phyloP scores from a whole-genome alignment of 2,329 filamentous ascomycete species.

The Fusarium sarcochroum region DNA sequence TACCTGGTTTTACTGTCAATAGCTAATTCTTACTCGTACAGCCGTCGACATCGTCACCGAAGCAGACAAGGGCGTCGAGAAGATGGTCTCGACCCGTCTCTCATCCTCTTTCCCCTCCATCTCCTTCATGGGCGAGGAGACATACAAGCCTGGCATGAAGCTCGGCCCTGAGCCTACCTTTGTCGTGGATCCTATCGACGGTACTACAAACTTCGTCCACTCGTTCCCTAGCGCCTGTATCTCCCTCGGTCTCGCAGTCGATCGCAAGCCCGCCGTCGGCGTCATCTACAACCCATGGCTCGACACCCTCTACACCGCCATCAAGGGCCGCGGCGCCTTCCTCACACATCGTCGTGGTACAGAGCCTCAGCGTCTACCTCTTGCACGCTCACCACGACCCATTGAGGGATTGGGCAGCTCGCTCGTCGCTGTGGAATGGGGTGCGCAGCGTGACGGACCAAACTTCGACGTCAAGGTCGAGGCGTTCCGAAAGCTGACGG shows the following conservation, averaged over 20 bases:
- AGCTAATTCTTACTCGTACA: conserved; percentile 49
- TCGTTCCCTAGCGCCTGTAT: conserved; percentile 81
- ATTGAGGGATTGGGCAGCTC: conserved; percentile 72
- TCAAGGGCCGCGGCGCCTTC: conserved; percentile 77
- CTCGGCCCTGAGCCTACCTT: conserved; percentile 80
- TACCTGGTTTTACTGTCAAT: not conserved
- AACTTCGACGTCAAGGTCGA: conserved; percentile 79
- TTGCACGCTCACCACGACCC: conserved; percentile 64
- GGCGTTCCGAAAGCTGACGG: conserved; percentile 74
- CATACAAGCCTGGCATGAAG: conserved; percentile 75
- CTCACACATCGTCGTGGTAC: conserved; percentile 61
- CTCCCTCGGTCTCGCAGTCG: conserved; percentile 79
- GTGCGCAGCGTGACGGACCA: conserved; percentile 74
- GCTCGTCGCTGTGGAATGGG: conserved; percentile 82
- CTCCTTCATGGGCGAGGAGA: conserved; percentile 82
- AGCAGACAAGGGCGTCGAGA: conserved; percentile 75
- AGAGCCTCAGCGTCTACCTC: conserved; percentile 56
- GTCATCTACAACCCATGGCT: conserved; percentile 87
- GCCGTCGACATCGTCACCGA: conserved; percentile 79
- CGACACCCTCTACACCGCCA: conserved; percentile 76
- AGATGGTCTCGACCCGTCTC: conserved; percentile 70
- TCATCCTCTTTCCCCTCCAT: conserved; percentile 67
- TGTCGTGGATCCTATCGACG: conserved; percentile 86
- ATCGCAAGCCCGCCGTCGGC: conserved; percentile 74
- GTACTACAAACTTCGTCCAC: conserved; percentile 85